Conservation (phyloP, 2,329 filamentous ascomycete genomes). For the Sporothrix variecibatus region DNA sequence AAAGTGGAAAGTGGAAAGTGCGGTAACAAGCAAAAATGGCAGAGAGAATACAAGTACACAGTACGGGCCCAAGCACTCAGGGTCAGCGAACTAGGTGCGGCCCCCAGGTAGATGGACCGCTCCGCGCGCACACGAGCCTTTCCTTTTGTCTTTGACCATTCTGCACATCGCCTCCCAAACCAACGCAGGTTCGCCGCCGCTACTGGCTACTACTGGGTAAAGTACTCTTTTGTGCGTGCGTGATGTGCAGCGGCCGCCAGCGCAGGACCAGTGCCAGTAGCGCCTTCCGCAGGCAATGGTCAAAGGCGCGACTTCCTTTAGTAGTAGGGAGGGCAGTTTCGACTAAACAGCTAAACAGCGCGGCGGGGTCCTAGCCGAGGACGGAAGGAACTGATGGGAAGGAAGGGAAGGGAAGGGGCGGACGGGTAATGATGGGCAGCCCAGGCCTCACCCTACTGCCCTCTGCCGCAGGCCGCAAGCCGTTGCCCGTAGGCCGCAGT, state of each 20-base stretch:
- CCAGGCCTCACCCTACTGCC: neutral
- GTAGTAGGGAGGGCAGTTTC: neutral
- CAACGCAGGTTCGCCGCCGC: neutral
- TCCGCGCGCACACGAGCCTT: conserved; percentile 19
- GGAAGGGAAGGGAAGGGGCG: conserved; percentile 26
- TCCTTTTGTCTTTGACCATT: neutral
- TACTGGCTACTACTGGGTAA: neutral
- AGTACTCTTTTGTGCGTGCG: neutral
- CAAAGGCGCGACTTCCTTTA: neutral
- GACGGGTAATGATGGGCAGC: conserved; percentile 29
- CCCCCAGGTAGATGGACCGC: conserved; percentile 31
- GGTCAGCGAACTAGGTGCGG: conserved; percentile 25
- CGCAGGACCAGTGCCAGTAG: neutral
- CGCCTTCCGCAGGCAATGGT: neutral
- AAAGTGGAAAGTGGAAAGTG: neutral
- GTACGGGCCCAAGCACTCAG: conserved; percentile 22
- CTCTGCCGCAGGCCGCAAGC: conserved; percentile 16
- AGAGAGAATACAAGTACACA: conserved; percentile 6
- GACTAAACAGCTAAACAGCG: neutral
- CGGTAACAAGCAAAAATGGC: neutral
- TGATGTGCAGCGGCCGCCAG: conserved; percentile 5
- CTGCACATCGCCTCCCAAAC: neutral
- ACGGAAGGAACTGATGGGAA: conserved; percentile 28
- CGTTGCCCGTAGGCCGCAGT: conserved; percentile 10
- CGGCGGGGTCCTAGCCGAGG: conserved; percentile 30